phyloP scores from a whole-genome alignment of 2,329 filamentous ascomycete genomes.

The Emergomyces orientalis region DNA sequence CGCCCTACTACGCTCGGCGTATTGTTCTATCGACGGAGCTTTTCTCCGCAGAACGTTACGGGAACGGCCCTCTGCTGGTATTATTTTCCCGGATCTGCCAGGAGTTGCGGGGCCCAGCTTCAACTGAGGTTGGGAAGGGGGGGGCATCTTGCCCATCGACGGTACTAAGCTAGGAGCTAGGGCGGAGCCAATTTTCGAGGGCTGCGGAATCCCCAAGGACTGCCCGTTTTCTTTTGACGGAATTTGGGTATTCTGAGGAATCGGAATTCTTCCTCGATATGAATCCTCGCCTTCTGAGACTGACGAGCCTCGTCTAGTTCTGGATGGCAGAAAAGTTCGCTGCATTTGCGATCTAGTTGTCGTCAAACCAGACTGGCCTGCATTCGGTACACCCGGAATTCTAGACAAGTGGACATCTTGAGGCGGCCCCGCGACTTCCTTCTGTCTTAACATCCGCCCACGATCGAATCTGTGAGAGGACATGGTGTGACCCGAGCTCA shows the following conservation, averaged over 20 bases:
- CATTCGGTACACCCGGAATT: conserved; percentile 18
- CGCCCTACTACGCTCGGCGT: conserved; percentile 16
- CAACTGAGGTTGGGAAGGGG: neutral
- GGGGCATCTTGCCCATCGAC: neutral
- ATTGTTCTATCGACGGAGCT: conserved; percentile 33
- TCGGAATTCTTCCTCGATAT: conserved; percentile 2
- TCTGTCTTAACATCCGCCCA: conserved; percentile 24
- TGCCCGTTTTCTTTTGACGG: conserved; percentile 20
- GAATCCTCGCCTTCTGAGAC: conserved; percentile 23
- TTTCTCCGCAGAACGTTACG: conserved; percentile 36
- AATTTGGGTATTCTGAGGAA: conserved; percentile 15
- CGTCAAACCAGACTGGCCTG: conserved; percentile 15
- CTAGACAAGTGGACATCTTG: conserved; percentile 21
- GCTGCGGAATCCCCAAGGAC: conserved; percentile 6
- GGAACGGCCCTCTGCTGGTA: conserved; percentile 20
- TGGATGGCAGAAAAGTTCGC: conserved; percentile 19
- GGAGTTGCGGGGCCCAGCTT: neutral
- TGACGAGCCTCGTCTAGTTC: conserved; percentile 22
- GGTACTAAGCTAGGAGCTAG: conserved; percentile 1
- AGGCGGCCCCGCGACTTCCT: conserved; percentile 20
- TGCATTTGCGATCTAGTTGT: conserved; percentile 23
- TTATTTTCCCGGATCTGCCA: conserved; percentile 10
- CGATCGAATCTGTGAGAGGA: conserved; percentile 28
- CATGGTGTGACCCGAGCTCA: conserved; percentile 27
- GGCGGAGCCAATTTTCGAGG: neutral